These are phyloP conservation scores for Neolentinus lepideus DNA, from an alignment of 1,284 basidiomycete genomes.

Conservation along the genomic window DNA sequence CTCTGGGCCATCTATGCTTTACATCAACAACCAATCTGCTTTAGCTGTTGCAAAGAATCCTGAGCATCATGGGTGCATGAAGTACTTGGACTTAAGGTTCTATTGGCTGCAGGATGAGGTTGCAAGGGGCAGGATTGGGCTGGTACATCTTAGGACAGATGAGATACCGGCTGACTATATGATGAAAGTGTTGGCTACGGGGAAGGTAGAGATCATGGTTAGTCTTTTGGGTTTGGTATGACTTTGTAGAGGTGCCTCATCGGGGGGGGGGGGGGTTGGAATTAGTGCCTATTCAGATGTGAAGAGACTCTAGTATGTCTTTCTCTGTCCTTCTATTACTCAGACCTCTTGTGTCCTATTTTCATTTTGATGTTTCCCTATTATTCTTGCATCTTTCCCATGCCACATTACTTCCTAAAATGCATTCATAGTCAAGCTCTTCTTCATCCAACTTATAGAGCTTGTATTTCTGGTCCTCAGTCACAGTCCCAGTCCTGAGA, in stretches of 20 bases:
- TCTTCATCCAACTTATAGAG: no score
- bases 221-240: not conserved
- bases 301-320: not conserved
- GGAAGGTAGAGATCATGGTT: not conserved
- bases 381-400: no score
- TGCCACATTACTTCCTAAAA: no score
- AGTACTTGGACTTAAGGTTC: conserved; percentile 29
- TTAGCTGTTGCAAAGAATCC: conserved; percentile 24
- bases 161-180: conserved; percentile 22
- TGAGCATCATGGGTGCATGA: conserved; percentile 20
- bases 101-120: conserved; percentile 29
- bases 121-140: conserved; percentile 11
- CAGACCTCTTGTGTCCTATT: not conserved
- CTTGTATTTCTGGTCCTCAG: not conserved
- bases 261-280: not conserved
- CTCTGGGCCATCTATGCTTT: conserved; percentile 13
- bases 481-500: no score
- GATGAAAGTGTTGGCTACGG: conserved; percentile 17
- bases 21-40: conserved; percentile 24
- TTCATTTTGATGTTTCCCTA: no score
- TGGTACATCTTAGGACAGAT: conserved; percentile 12
- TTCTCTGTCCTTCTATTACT: not conserved
- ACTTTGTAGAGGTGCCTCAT: not conserved
- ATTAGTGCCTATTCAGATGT: not conserved
- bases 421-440: no score